Evolutionary conservation across 2,329 filamentous ascomycete genomes (phyloP), one percentile per base, ranked within the genome.

Genomic region (Scedosporium dehoogii): DNA sequence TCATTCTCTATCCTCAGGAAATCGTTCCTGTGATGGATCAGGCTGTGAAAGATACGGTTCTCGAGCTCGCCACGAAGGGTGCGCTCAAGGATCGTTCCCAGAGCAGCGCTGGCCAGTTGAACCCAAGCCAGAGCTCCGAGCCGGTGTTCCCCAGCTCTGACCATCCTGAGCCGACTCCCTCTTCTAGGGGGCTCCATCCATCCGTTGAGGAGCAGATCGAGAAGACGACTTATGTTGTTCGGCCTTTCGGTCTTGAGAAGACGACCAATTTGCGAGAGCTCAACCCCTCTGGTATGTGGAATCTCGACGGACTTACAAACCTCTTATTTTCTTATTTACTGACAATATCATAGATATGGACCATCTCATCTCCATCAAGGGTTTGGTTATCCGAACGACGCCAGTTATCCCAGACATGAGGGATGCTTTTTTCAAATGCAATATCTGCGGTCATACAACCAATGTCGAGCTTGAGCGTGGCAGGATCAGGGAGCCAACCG

Each of bases 401-500:
- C 92, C 94, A 0, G 90, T 99, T 67, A 97, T 99, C 66, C 94
- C 94, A 0, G 94, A 99, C 70, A 99, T 99, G 96, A 97, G 96
- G 76, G 91, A 96, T 72, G 94, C 94, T 0, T 97, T 96, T 77
- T 99, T 99, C 84, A 89, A 91, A 66, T 99, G 94, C 77, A 90
- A 91, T 63, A 85, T 93, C 27, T 99, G 94, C 76, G 91, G 92
- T 70, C 91, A 97, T 75, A 93, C 90, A 3, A 85, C 96, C 65
- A 90, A 89, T 66, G 91, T 97, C 62, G 89, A 92, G 63, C 89
- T 99, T 69, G 94, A 99, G 72, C 89, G 94, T 70, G 94, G 96
- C 73, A 94, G 93, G 78, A 99, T 99, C 70, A 88, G 91, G 23
- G 94, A 99, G 74, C 94, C 94, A 1, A 97, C 91, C 0, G 84